phyloP scores from a whole-genome alignment of 2,329 filamentous ascomycete species.

The Huntiella abstrusa region DNA sequence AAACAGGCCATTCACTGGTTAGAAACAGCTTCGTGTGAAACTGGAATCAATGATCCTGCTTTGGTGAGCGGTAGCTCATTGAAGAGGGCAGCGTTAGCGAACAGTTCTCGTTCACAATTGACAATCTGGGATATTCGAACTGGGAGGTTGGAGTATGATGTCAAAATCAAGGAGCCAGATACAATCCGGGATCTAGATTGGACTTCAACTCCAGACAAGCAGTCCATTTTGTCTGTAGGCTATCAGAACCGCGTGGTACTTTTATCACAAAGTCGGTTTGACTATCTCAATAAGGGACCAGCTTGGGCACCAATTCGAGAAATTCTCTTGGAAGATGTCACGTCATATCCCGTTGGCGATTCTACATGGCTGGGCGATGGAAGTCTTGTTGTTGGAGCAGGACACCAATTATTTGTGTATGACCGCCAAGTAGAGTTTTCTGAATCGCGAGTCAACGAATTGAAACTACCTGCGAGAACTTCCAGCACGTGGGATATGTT shows the following conservation, averaged over 20 bases:
- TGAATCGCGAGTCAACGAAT: slow-evolving; percentile 35
- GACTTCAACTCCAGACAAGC: slow-evolving; percentile 77
- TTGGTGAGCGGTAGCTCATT: slow-evolving; percentile 72
- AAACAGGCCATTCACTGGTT: slow-evolving; percentile 58
- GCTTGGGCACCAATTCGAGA: slow-evolving; percentile 76
- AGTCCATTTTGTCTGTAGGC: slow-evolving; percentile 80
- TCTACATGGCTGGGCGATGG: slow-evolving; percentile 80
- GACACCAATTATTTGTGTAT: slow-evolving; percentile 78
- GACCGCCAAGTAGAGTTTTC: slow-evolving; percentile 53
- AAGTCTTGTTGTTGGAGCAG: slow-evolving; percentile 69
- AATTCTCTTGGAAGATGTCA: slow-evolving; percentile 62
- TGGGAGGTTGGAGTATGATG: slow-evolving; percentile 61
- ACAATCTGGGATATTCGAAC: slow-evolving; percentile 85
- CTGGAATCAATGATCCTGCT: slow-evolving; percentile 51
- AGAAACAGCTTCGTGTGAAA: slow-evolving; percentile 63
- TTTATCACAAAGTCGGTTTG: slow-evolving; percentile 73
- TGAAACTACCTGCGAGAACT: slow-evolving; percentile 26
- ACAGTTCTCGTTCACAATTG: slow-evolving; percentile 50
- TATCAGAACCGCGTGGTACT: slow-evolving; percentile 73
- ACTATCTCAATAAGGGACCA: slow-evolving; percentile 75
- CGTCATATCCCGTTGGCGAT: slow-evolving; percentile 79
- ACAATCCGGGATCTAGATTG: slow-evolving; percentile 76
- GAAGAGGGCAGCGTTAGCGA: slow-evolving; percentile 70
- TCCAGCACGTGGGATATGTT: slow-evolving; percentile 49
- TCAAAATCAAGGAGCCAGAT: slow-evolving; percentile 54